Percentiles rank a stretch among this genome's conserved stretches.
Conservation (phyloP, 1,284 basidiomycete species). For the Pholiota adiposa region DNA sequence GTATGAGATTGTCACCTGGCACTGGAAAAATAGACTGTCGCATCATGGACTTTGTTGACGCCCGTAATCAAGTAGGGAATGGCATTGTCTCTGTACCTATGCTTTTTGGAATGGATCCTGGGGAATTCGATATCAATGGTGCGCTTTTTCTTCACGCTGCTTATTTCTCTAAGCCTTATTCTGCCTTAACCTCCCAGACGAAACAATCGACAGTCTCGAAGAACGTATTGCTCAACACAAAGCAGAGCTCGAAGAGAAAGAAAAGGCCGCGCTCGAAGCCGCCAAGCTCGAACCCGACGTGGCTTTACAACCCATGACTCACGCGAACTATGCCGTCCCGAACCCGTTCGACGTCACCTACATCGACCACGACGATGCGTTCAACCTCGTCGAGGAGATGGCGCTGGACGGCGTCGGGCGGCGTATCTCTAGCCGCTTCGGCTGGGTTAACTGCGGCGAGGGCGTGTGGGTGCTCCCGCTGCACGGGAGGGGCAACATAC, state of each 20-base stretch:
- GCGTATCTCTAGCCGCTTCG: constrained; percentile 39
- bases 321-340: constrained; percentile 39
- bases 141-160: neutral
- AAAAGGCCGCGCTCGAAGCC: neutral
- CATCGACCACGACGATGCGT: constrained; percentile 83
- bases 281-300: neutral
- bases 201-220: constrained; percentile 53
- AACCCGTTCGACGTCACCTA: constrained; percentile 75
- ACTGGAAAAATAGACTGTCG: constrained; percentile 88
- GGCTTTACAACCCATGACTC: neutral
- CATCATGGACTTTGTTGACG: constrained; percentile 93
- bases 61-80: constrained; percentile 57
- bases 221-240: constrained; percentile 20
- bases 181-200: constrained; percentile 42
- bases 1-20: constrained; percentile 82
- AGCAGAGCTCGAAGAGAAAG: neutral
- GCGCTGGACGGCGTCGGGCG: constrained; percentile 34
- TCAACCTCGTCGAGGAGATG: constrained; percentile 54
- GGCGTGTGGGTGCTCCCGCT: constrained; percentile 81
- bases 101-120: constrained; percentile 85
- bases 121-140: constrained; percentile 66
- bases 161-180: neutral
- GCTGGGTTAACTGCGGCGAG: constrained; percentile 86
- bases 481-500: constrained; percentile 75
- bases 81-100: constrained; percentile 86